Conservation (phyloP, 176 grass and related monocot species). For the Melocanna baccifera region DNA sequence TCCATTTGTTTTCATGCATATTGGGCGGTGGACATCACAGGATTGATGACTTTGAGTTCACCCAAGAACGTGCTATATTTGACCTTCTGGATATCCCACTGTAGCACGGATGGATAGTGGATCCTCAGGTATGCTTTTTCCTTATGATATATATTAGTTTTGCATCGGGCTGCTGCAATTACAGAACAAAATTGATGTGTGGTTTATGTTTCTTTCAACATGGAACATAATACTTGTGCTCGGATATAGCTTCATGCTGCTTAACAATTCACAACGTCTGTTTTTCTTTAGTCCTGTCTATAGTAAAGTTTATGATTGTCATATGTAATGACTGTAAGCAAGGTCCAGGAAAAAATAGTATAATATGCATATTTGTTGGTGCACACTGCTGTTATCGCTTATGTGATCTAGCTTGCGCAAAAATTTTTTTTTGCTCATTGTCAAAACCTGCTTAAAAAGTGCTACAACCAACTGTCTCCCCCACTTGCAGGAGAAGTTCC, state of each 20-base stretch:
- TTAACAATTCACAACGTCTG: background rate
- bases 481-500: background rate
- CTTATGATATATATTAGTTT: background rate
- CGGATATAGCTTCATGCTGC: background rate
- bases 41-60: conserved; percentile 98
- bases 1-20: conserved; percentile 9
- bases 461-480: background rate
- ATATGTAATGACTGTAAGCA: no score
- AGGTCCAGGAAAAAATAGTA: background rate
- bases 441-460: background rate
- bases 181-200: background rate
- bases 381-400: background rate
- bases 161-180: background rate
- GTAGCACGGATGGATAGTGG: conserved; percentile 96
- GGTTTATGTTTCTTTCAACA: background rate
- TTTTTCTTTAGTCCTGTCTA: background rate
- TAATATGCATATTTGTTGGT: background rate
- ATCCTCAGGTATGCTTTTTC: conserved; percentile 69
- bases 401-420: background rate
- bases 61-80: conserved; percentile 88
- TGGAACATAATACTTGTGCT: background rate
- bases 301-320: background rate
- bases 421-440: background rate
- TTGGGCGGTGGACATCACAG: conserved; percentile 31
- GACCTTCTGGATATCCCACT: conserved; percentile 93